Percentiles rank a stretch among this genome's conserved stretches.
phyloP scores from a whole-genome alignment of 176 grass and related monocot genomes.

The Avena eriantha region DNA sequence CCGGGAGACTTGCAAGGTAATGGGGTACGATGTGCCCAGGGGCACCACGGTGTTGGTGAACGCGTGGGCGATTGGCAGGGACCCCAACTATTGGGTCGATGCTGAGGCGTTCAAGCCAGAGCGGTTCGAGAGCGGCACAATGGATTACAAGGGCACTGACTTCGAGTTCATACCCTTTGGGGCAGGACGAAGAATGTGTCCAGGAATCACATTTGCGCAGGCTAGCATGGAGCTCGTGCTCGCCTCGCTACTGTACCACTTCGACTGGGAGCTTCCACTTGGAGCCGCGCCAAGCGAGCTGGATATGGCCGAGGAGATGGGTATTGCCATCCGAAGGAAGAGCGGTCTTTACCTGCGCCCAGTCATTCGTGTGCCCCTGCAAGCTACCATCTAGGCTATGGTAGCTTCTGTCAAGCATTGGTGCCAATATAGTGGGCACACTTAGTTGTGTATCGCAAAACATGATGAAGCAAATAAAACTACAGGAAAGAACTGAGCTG shows the following conservation, averaged over 20 bases:
- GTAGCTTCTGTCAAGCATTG: no score
- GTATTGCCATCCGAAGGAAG: slow-evolving; percentile 21
- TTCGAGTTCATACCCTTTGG: slow-evolving; percentile 53
- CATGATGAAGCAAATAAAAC: no score
- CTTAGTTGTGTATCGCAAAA: no score
- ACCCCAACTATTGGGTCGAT: slow-evolving; percentile 33
- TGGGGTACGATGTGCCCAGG: slow-evolving; percentile 37
- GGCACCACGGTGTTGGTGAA: slow-evolving; percentile 39
- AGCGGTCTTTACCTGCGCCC: background rate
- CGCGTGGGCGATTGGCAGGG: slow-evolving; percentile 46
- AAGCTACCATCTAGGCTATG: background rate
- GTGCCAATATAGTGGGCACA: no score
- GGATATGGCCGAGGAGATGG: slow-evolving; percentile 35
- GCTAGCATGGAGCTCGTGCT: slow-evolving; percentile 33
- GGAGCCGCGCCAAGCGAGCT: background rate
- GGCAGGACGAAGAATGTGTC: slow-evolving; percentile 47
- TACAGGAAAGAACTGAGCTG: no score
- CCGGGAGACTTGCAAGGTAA: slow-evolving; percentile 10
- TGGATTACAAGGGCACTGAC: slow-evolving; percentile 32
- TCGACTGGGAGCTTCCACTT: slow-evolving; percentile 42
- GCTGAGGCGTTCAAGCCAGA: slow-evolving; percentile 46
- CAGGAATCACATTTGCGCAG: slow-evolving; percentile 27
- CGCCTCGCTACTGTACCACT: slow-evolving; percentile 45
- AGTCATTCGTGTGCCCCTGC: background rate
- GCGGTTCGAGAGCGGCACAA: slow-evolving; percentile 17